Evolutionary conservation across 352 stramenopile genomes (phyloP).

Genomic region (Phytopythium helicoides): DNA sequence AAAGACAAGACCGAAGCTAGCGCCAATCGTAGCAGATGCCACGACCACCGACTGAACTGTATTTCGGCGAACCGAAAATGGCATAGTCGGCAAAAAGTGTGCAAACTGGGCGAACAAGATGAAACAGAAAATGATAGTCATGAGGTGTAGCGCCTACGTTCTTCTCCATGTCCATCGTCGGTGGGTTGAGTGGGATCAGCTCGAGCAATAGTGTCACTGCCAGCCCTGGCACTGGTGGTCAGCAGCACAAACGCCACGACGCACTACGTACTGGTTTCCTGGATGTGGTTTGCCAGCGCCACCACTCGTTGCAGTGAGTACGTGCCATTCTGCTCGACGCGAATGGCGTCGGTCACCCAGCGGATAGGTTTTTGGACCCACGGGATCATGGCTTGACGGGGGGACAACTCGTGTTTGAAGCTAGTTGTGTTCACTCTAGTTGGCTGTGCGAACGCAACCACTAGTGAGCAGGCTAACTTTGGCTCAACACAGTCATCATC

Average conservation of each 20-base stretch:
- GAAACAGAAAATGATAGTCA: slow-evolving; percentile 13
- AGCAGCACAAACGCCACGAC: slow-evolving; percentile 6
- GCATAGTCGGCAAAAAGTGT: slow-evolving; percentile 13
- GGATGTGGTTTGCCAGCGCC: slow-evolving; percentile 8
- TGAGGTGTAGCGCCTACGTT: too few species aligned
- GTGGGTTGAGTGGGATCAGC: slow-evolving; percentile 10
- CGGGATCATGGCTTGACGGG: too few species aligned
- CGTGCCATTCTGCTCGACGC: slow-evolving; percentile 12
- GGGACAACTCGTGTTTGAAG: too few species aligned
- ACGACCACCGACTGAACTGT: slow-evolving; percentile 10
- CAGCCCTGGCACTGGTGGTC: slow-evolving; percentile 15
- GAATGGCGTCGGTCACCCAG: not conserved
- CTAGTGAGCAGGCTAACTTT: too few species aligned
- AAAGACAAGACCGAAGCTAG: not conserved
- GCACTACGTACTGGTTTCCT: slow-evolving; percentile 4
- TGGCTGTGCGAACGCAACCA: too few species aligned
- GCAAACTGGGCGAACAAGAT: slow-evolving; percentile 13
- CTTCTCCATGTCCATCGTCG: slow-evolving; percentile 4
- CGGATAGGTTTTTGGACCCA: not conserved
- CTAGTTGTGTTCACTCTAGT: too few species aligned
- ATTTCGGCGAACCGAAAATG: slow-evolving; percentile 7
- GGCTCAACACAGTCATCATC: too few species aligned
- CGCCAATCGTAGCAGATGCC: not conserved
- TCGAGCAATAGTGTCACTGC: slow-evolving; percentile 16
- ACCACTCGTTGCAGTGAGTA: slow-evolving; percentile 13